phyloP scores from a whole-genome alignment of 169 alveolate genomes.

The Cryptosporidium felis region DNA sequence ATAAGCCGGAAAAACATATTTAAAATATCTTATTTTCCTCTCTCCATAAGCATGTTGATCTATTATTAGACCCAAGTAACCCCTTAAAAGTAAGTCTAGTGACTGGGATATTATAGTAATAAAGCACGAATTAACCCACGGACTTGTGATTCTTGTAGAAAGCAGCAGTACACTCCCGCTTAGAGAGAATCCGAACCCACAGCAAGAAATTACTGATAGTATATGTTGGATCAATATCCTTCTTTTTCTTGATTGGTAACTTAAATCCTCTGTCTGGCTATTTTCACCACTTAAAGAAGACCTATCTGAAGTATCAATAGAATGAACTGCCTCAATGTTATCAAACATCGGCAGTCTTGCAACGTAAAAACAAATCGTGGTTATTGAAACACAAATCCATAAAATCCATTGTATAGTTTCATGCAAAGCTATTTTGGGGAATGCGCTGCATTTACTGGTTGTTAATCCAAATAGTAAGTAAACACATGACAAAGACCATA shows the following conservation, averaged over 20 bases:
- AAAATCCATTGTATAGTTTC: constrained; percentile 54
- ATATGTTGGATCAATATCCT: constrained; percentile 32
- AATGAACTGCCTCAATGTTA: background rate
- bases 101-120: constrained; percentile 58
- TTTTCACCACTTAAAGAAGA: background rate
- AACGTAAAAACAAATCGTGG: constrained; percentile 9
- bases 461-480: constrained; percentile 54
- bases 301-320: background rate
- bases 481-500: constrained; percentile 68
- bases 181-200: constrained; percentile 68
- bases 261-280: background rate
- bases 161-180: constrained; percentile 64
- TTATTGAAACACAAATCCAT: constrained; percentile 26
- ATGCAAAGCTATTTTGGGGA: constrained; percentile 58
- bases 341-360: constrained; percentile 19
- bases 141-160: constrained; percentile 65
- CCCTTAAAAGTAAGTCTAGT: constrained; percentile 42
- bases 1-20: constrained; percentile 59
- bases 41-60: background rate
- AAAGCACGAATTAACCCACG: constrained; percentile 64
- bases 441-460: constrained; percentile 22
- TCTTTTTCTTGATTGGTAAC: background rate
- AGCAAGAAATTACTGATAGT: constrained; percentile 44
- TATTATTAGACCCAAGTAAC: constrained; percentile 37
- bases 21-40: constrained; percentile 20